Conservation (phyloP, 768 basidiomycete genomes). For the Saitozyma sp. region DNA sequence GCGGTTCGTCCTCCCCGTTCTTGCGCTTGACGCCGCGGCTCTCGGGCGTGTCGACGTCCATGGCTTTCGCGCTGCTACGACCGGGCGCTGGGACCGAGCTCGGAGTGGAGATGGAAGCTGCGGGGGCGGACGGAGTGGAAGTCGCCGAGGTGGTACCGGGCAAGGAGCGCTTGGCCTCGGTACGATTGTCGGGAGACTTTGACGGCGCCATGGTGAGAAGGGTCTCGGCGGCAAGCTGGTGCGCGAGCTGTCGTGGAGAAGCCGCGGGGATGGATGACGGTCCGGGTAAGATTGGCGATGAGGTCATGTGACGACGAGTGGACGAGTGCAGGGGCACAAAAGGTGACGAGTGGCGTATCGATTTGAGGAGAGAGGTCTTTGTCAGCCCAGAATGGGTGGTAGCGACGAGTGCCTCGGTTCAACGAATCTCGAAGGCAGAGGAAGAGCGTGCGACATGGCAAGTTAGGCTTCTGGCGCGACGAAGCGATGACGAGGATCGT, state of each 20-base stretch:
- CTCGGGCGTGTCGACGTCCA: constrained; percentile 30
- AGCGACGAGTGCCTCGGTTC: too few species aligned
- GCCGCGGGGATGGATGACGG: constrained; percentile 11
- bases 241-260: constrained; percentile 36
- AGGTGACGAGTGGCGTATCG: not conserved
- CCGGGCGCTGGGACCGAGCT: not conserved
- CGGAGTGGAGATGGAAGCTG: not conserved
- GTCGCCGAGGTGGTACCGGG: constrained; percentile 5
- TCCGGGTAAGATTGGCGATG: constrained; percentile 8
- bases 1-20: constrained; percentile 25
- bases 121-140: constrained; percentile 13
- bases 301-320: constrained; percentile 1
- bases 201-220: constrained; percentile 48
- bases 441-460: too few species aligned
- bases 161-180: not conserved
- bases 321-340: constrained; percentile 7
- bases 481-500: too few species aligned
- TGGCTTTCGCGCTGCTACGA: not conserved
- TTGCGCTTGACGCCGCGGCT: constrained; percentile 45
- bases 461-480: too few species aligned
- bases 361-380: too few species aligned
- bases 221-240: constrained; percentile 51
- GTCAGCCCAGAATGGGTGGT: too few species aligned
- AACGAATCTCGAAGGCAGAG: too few species aligned
- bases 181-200: constrained; percentile 9